Percentiles rank a stretch among this genome's conserved stretches.
Conservation (phyloP, 106 monocot genomes). For the Allium sativum region DNA sequence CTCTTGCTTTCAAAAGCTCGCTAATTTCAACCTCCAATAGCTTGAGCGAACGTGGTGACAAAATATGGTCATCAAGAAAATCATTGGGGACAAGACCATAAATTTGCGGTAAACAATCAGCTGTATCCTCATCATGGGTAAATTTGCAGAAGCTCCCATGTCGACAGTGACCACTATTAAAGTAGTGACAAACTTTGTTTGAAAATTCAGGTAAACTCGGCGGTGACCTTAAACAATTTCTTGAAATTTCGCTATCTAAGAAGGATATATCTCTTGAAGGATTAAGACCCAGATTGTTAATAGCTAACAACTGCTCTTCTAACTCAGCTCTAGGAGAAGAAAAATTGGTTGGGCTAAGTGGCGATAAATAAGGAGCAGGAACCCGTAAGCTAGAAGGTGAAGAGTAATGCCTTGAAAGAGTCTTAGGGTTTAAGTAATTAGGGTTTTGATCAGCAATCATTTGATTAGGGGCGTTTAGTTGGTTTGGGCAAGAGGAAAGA, state of each 20-base stretch:
- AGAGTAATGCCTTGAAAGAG: conserved; percentile 13
- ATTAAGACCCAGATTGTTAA: conserved; percentile 5
- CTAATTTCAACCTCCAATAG: conserved; percentile 63
- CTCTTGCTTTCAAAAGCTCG: conserved; percentile 45
- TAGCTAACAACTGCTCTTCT: conserved; percentile 12
- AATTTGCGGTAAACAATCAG: conserved; percentile 8
- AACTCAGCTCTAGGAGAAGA: conserved; percentile 1
- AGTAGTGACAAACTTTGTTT: conserved; percentile 54
- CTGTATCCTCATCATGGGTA: conserved; percentile 25
- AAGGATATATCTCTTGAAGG: conserved; percentile 2
- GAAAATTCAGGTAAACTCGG: conserved; percentile 10
- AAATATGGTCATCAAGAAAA: conserved; percentile 8
- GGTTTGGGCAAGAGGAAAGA: conserved; percentile 10
- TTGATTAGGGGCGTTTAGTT: conserved; percentile 3
- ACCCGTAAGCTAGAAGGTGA: conserved; percentile 16
- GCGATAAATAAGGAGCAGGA: conserved; percentile 12
- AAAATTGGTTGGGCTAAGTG: conserved; percentile 3
- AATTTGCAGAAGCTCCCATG: conserved; percentile 58
- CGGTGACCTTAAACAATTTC: conserved; percentile 11
- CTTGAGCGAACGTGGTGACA: conserved; percentile 35
- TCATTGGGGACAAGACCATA: conserved; percentile 6
- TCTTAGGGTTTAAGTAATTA: background rate
- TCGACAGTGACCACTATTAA: conserved; percentile 60
- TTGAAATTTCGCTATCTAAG: conserved; percentile 2
- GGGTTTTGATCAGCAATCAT: conserved; percentile 2